Evolutionary conservation across 2,329 filamentous ascomycete species (phyloP).

Genomic region (Fusarium abutilonis): DNA sequence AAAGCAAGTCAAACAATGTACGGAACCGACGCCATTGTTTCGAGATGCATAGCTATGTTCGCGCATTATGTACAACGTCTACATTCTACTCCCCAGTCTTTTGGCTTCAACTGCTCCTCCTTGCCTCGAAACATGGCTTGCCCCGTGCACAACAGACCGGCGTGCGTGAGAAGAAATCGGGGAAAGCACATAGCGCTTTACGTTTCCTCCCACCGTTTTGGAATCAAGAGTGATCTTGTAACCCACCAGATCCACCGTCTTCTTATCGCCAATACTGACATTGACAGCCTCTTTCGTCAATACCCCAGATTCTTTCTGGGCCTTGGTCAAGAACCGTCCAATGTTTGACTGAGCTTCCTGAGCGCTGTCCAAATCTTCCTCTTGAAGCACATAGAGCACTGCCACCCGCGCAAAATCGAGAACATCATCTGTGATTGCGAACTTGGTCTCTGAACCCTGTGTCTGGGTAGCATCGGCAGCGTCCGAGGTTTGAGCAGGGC

Average conservation of each 20-base stretch:
- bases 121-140: constrained; percentile 15
- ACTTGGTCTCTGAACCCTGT: constrained; percentile 44
- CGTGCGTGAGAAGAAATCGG: constrained; percentile 1
- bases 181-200: constrained; percentile 31
- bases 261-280: constrained; percentile 56
- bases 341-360: constrained; percentile 63
- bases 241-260: constrained; percentile 62
- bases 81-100: constrained; percentile 5
- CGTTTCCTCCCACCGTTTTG: constrained; percentile 44
- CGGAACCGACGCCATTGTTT: constrained; percentile 22
- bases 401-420: constrained; percentile 72
- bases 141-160: constrained; percentile 1
- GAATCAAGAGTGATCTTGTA: constrained; percentile 55
- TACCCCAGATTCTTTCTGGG: constrained; percentile 43
- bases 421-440: constrained; percentile 63
- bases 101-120: constrained; percentile 9
- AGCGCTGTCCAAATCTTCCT: constrained; percentile 61
- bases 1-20: constrained; percentile 25
- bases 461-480: constrained; percentile 26
- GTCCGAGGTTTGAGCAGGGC: constrained; percentile 22
- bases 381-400: constrained; percentile 70
- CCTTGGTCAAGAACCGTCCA: constrained; percentile 63
- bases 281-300: constrained; percentile 54
- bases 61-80: constrained; percentile 41
- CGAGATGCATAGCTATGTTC: constrained; percentile 35